A percentile compares a stretch with the other conserved stretches of the same genome.
Evolutionary conservation across 352 stramenopile species (phyloP).

Genomic region (Phytophthora sojae): DNA sequence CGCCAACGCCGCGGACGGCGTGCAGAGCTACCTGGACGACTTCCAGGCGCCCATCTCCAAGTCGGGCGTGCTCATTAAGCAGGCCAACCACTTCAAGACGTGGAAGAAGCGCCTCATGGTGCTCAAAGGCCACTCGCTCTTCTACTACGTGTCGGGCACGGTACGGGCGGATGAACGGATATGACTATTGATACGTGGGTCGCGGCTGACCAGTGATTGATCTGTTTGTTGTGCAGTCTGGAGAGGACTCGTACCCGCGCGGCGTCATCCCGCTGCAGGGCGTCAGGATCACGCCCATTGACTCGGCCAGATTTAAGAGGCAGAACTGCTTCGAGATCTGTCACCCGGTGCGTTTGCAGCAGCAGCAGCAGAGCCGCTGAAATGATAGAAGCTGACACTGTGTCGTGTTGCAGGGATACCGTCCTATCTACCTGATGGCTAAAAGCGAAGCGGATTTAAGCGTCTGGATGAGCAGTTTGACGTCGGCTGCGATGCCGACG

Average conservation of each 20-base stretch:
- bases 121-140: conserved; percentile 87
- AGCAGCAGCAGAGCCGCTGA: neutral
- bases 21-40: conserved; percentile 69
- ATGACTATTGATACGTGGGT: neutral
- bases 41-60: conserved; percentile 87
- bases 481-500: conserved; percentile 80
- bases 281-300: conserved; percentile 82
- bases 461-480: conserved; percentile 89
- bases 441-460: conserved; percentile 86
- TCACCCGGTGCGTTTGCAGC: conserved; percentile 60
- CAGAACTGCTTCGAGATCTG: conserved; percentile 91
- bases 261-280: conserved; percentile 81
- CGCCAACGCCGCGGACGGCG: conserved; percentile 31
- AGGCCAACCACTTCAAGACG: conserved; percentile 90
- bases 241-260: conserved; percentile 85
- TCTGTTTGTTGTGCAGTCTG: conserved; percentile 53
- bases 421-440: conserved; percentile 87
- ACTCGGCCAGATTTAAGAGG: conserved; percentile 82
- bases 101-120: conserved; percentile 92
- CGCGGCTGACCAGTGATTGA: neutral
- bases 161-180: conserved; percentile 37
- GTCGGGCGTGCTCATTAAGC: conserved; percentile 87
- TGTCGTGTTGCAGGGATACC: conserved; percentile 57
- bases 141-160: conserved; percentile 90
- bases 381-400: conserved; percentile 13